Percentiles rank a stretch among this genome's conserved stretches.
Conservation (phyloP, 148 eudicot species). For the Rhododendron simsii region DNA sequence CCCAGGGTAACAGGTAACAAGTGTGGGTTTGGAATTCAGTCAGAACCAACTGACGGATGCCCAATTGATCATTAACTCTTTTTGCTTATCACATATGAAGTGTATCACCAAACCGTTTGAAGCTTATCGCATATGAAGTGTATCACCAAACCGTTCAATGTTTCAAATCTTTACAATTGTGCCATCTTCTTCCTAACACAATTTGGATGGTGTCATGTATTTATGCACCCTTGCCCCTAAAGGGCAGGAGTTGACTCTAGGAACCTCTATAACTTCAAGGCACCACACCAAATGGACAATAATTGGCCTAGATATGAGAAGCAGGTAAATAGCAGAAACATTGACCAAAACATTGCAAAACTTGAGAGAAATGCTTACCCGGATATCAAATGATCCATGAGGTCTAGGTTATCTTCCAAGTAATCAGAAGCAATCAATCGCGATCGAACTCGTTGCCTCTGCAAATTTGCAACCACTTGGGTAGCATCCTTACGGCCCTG, state of each 20-base stretch:
- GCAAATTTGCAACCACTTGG: slow-evolving; percentile 96
- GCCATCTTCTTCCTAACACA: not conserved
- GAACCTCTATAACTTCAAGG: not conserved
- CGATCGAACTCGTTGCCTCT: slow-evolving; percentile 90
- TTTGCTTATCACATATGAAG: not conserved
- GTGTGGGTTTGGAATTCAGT: not conserved
- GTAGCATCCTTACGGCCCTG: slow-evolving; percentile 98
- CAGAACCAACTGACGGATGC: not conserved
- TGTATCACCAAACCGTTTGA: too few relatives aligned
- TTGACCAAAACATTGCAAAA: not conserved
- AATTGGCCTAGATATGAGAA: not conserved
- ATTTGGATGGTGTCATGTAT: not conserved
- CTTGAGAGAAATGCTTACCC: slow-evolving; percentile 51
- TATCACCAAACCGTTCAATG: not conserved
- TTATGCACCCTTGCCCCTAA: not conserved
- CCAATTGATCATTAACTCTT: not conserved
- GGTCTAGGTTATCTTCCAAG: slow-evolving; percentile 79
- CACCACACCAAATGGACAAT: not conserved
- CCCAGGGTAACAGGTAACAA: not conserved
- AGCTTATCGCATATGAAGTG: not conserved
- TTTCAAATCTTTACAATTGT: not conserved
- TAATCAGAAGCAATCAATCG: slow-evolving; percentile 90
- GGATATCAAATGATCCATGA: slow-evolving; percentile 68
- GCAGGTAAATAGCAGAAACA: not conserved
- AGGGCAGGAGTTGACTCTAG: not conserved